These are phyloP conservation scores for Aspergillus calidoustus DNA, from an alignment of 2,329 filamentous ascomycete species.

Conservation along the genomic window DNA sequence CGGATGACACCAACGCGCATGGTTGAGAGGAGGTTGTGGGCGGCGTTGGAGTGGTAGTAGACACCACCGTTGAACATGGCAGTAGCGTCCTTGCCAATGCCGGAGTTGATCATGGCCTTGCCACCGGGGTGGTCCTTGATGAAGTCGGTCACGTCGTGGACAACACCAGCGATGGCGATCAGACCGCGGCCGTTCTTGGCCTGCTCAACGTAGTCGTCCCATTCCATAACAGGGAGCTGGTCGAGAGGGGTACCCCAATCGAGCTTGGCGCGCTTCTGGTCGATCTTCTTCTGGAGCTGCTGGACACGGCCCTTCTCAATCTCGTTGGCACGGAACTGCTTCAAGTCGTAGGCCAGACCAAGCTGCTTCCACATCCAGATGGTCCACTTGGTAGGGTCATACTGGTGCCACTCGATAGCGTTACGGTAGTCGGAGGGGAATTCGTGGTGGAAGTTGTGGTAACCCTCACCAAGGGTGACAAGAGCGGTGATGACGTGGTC, in stretches of 20 bases:
- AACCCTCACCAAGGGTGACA: slow-evolving; percentile 83
- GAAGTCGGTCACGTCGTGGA: slow-evolving; percentile 83
- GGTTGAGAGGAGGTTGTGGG: slow-evolving; percentile 84
- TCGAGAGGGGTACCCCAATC: slow-evolving; percentile 88
- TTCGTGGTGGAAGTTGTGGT: slow-evolving; percentile 96
- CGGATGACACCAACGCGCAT: slow-evolving; percentile 88
- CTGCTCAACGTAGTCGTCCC: slow-evolving; percentile 82
- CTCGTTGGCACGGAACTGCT: slow-evolving; percentile 89
- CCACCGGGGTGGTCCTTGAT: slow-evolving; percentile 91
- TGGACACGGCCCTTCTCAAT: slow-evolving; percentile 91
- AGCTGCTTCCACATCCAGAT: slow-evolving; percentile 86
- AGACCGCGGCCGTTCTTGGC: slow-evolving; percentile 78
- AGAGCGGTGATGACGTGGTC: slow-evolving; percentile 86
- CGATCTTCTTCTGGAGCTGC: slow-evolving; percentile 90
- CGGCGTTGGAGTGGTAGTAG: slow-evolving; percentile 87
- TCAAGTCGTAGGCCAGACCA: slow-evolving; percentile 82
- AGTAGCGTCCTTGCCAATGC: slow-evolving; percentile 84
- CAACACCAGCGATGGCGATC: slow-evolving; percentile 78
- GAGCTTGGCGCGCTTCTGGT: slow-evolving; percentile 79
- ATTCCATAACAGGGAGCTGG: slow-evolving; percentile 81
- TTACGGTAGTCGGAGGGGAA: slow-evolving; percentile 94
- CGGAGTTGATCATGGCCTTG: slow-evolving; percentile 81
- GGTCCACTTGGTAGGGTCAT: slow-evolving; percentile 88
- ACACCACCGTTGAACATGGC: slow-evolving; percentile 92
- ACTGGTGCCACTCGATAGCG: slow-evolving; percentile 88